Percentiles rank a stretch among this genome's conserved stretches.
Conservation (phyloP, 225 moss, liverwort and hornwort species). For the Neckera pumila region DNA sequence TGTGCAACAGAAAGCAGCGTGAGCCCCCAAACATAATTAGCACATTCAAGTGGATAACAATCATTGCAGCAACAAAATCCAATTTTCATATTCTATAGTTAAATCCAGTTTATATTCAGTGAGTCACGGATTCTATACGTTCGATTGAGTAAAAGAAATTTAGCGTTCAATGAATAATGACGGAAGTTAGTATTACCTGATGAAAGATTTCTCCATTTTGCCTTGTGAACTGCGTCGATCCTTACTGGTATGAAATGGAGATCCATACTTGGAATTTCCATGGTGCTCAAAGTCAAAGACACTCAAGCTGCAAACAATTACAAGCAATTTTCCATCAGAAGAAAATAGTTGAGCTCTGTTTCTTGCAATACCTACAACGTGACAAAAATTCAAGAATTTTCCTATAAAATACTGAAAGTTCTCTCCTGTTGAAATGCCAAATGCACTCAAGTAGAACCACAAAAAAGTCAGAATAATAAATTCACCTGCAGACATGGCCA, state of each 20-base stretch:
- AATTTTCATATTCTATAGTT: neutral
- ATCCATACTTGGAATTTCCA: conserved; percentile 97
- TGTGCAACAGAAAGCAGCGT: neutral
- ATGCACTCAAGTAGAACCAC: neutral
- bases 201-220: conserved; percentile 99
- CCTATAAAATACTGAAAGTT: neutral
- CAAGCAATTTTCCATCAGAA: neutral
- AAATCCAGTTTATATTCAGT: neutral
- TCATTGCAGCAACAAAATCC: neutral
- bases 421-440: neutral
- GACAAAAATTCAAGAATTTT: neutral
- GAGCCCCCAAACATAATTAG: neutral
- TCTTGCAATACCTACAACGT: neutral
- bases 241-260: conserved; percentile 92
- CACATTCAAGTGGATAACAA: neutral
- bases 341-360: neutral
- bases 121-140: neutral
- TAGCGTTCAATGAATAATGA: neutral
- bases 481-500: conserved; percentile 97
- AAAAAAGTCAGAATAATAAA: neutral
- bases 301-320: conserved; percentile 62
- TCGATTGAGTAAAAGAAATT: neutral
- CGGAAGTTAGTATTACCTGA: conserved; percentile 42
- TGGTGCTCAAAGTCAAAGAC: conserved; percentile 96
- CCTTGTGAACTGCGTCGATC: conserved; percentile 97